Base-by-base conservation (phyloP, 257 asterid genomes). In the Plantago ovata region DNA sequence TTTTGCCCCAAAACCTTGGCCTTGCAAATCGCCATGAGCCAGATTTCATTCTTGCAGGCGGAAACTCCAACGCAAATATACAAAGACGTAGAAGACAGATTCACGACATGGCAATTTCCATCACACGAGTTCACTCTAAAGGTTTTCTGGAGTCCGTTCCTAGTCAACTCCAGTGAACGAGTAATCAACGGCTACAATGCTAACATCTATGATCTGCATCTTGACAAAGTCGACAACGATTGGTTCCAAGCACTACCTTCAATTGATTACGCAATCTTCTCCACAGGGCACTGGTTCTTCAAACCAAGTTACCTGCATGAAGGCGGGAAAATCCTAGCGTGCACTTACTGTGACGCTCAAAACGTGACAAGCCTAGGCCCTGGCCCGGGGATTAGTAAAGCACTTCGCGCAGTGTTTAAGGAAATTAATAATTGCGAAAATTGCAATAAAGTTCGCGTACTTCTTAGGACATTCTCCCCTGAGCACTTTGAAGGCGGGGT, bases 281-380 rank as follows among this genome's bases (percentile, higher is more conserved):
- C 85, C 7, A 74, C 70, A 13, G 77, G 64, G 13, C 81, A 75
- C 9, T 78, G 85, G 88, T 81, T 81, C 48, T 55, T 69, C 56
- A 51, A 81, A n/a, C 67, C 62, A 6, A 66, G 68, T 66, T 73
- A 72, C 33, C 50, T 78, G 7, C 63, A 70, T 58, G 75, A 65
- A 40, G 60, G 57, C 0, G 72, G 70, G 57, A 44, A 44, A 0
- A 69, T 75, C 13, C 24, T 70, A 1, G 87, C 82, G 45, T 81
- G 84, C 56, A 44, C 73, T 9, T 67, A 75, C 38, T 81, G 78
- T 58, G 64, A 74, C 58, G 50, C 39, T 0, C 60, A 67, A 0
- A 73, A 76, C 18, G 65, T 72, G 18, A 74, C 75, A 9, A 65
- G 67, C 62, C 57, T 72, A 0, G 75, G 79, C 18, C 78, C 79